Conservation (phyloP, 2,329 filamentous ascomycete genomes). For the Ciborinia camelliae region DNA sequence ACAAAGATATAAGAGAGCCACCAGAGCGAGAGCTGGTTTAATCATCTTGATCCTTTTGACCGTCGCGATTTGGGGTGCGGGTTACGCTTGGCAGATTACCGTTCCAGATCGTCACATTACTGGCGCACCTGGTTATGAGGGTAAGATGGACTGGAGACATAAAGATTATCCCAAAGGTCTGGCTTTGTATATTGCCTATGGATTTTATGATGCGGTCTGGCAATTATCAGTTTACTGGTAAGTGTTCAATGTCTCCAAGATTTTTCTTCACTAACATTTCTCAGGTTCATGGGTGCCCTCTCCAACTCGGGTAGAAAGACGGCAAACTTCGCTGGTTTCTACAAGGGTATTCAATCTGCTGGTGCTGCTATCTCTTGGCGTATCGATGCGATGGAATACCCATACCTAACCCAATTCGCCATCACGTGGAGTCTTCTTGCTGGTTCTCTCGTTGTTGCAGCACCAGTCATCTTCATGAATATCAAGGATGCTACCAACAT, state of each 20-base stretch:
- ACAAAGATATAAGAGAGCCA: slow-evolving; percentile 54
- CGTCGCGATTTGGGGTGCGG: slow-evolving; percentile 75
- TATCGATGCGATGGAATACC: slow-evolving; percentile 57
- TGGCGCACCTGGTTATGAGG: slow-evolving; percentile 20
- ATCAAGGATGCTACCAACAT: slow-evolving; percentile 74
- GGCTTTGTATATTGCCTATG: slow-evolving; percentile 85
- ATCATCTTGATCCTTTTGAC: slow-evolving; percentile 61
- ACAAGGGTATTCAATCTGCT: slow-evolving; percentile 82
- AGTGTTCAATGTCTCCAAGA: slow-evolving; percentile 54
- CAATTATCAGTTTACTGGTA: slow-evolving; percentile 86
- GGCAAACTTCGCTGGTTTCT: slow-evolving; percentile 84
- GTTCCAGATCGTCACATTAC: slow-evolving; percentile 50
- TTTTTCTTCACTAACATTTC: slow-evolving; percentile 18
- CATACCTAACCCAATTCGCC: slow-evolving; percentile 70
- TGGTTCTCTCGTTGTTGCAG: slow-evolving; percentile 69
- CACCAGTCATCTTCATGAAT: slow-evolving; percentile 71
- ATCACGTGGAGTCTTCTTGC: slow-evolving; percentile 71
- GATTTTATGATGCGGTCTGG: slow-evolving; percentile 83
- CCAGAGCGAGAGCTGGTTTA: slow-evolving; percentile 63
- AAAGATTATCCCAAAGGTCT: slow-evolving; percentile 69
- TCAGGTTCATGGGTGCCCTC: slow-evolving; percentile 81
- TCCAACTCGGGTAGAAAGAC: slow-evolving; percentile 87
- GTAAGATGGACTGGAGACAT: slow-evolving; percentile 44
- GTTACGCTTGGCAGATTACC: slow-evolving; percentile 70
- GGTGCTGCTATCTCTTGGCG: slow-evolving; percentile 72